phyloP scores from a whole-genome alignment of 257 asterid genomes.

The Euphrasia confusa region DNA sequence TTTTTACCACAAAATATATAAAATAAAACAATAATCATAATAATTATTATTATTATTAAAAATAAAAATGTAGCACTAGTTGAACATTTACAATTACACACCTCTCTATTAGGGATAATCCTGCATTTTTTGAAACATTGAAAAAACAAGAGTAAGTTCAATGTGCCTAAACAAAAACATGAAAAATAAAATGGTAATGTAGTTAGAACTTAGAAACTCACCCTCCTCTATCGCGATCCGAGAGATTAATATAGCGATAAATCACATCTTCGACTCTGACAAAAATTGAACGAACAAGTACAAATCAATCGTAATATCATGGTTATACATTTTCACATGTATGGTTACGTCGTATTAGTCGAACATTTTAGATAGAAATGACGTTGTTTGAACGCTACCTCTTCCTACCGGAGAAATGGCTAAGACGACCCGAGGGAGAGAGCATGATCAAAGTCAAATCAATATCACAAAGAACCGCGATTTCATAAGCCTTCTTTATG shows the following conservation, averaged over 20 bases:
- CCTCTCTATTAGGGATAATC: constrained; percentile 51
- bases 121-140: constrained; percentile 25
- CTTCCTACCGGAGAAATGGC: constrained; percentile 66
- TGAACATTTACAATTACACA: constrained; percentile 3
- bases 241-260: constrained; percentile 49
- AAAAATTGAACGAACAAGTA: not conserved
- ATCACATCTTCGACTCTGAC: constrained; percentile 71
- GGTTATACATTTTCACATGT: not conserved
- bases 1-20: not conserved
- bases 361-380: not conserved
- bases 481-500: constrained; percentile 73
- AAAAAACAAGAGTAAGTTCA: not conserved
- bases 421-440: constrained; percentile 70
- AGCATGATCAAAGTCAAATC: constrained; percentile 65
- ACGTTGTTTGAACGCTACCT: constrained; percentile 29
- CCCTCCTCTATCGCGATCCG: constrained; percentile 75
- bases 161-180: not conserved
- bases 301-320: not conserved
- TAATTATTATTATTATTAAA: not conserved
- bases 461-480: constrained; percentile 65
- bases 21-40: not conserved
- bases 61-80: not conserved
- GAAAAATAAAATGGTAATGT: not conserved
- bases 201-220: constrained; percentile 20
- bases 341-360: not conserved